Evolutionary conservation across 371 early-diverging fungal genomes (phyloP).

Genomic region (Mucor irregularis): DNA sequence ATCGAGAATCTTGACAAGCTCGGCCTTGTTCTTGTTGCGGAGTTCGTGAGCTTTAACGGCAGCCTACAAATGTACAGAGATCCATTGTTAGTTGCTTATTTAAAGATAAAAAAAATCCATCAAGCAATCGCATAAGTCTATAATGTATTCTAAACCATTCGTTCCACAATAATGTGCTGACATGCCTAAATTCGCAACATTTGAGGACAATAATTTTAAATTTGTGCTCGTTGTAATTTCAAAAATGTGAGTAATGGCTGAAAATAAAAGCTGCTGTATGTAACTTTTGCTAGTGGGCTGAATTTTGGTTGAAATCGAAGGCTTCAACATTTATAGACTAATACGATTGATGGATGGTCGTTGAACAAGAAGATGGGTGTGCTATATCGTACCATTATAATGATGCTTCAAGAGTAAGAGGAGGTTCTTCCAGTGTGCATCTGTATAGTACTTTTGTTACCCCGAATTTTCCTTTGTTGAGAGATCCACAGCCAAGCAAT

Average conservation of each 20-base stretch:
- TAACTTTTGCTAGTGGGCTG: not conserved
- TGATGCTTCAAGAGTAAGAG: slow-evolving; percentile 26
- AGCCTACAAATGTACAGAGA: slow-evolving; percentile 44
- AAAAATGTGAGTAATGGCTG: not conserved
- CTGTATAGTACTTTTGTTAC: slow-evolving; percentile 12
- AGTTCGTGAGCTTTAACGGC: slow-evolving; percentile 91
- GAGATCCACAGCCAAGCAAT: no score
- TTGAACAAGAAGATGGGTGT: not conserved
- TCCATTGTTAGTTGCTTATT: not conserved
- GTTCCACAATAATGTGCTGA: no score
- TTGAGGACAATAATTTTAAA: no score
- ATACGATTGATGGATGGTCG: slow-evolving; percentile 16
- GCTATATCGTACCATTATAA: slow-evolving; percentile 14
- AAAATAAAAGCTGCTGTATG: not conserved
- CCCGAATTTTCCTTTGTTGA: slow-evolving; percentile 7
- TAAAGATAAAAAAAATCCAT: not conserved
- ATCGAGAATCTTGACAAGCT: slow-evolving; percentile 86
- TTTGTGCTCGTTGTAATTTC: not conserved
- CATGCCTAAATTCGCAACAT: no score
- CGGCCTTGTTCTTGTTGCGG: slow-evolving; percentile 89
- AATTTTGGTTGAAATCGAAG: no score
- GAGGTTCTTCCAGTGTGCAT: not conserved
- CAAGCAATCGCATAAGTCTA: not conserved
- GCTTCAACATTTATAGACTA: not conserved
- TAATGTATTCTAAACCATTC: no score